Percentiles rank a stretch among this genome's conserved stretches.
These are phyloP conservation scores for Aureobasidium sp. DNA, from an alignment of 2,329 filamentous ascomycete genomes.

Conservation along the genomic window DNA sequence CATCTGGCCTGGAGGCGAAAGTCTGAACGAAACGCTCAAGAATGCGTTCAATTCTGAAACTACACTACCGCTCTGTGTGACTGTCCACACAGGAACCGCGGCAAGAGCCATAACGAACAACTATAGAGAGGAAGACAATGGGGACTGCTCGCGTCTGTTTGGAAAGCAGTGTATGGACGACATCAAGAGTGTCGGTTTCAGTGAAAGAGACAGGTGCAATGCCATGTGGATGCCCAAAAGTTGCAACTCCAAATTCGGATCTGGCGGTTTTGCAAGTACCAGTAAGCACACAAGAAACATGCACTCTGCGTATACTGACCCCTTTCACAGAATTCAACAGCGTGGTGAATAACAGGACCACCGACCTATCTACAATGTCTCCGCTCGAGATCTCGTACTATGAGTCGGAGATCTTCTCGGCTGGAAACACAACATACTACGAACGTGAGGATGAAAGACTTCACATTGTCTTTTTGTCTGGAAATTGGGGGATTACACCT, in stretches of 20 bases:
- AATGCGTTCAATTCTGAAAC: no score
- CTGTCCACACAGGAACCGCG: background rate
- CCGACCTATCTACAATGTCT: background rate
- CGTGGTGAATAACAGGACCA: background rate
- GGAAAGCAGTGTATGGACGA: conserved; percentile 4
- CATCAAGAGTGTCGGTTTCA: background rate
- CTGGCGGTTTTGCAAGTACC: background rate
- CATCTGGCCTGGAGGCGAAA: background rate
- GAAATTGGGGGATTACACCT: background rate
- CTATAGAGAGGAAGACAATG: background rate
- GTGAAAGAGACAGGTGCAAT: no score
- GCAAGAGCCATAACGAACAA: background rate
- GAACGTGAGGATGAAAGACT: background rate
- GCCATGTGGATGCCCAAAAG: background rate
- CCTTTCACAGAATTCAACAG: background rate
- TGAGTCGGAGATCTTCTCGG: background rate
- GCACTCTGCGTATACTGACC: background rate
- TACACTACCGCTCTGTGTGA: no score
- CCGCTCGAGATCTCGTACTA: background rate
- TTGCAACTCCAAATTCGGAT: background rate
- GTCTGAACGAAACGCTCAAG: background rate
- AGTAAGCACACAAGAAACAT: background rate
- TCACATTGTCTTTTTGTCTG: background rate
- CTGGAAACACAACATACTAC: background rate
- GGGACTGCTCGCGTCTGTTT: background rate